Evolutionary conservation across 441 rosid genomes (phyloP).

Genomic region (Corymbia citriodora): DNA sequence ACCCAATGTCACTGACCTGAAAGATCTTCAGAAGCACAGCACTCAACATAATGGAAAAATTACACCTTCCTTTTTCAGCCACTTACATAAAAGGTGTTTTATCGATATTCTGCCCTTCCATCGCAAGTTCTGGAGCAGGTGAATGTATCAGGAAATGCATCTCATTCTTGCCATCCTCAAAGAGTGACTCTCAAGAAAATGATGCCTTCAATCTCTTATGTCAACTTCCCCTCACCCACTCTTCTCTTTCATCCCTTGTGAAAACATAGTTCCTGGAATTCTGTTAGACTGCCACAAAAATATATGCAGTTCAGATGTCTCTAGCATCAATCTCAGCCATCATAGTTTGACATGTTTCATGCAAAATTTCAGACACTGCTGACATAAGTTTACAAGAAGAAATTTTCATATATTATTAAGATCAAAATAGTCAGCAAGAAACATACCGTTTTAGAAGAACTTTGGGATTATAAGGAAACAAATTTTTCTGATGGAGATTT

Average conservation of each 20-base stretch:
- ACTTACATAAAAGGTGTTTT: background rate
- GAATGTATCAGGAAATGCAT: background rate
- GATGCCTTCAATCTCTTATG: background rate
- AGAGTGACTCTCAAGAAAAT: background rate
- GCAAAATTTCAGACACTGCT: background rate
- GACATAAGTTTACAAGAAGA: background rate
- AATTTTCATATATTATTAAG: background rate
- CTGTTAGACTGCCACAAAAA: background rate
- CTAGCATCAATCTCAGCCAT: background rate
- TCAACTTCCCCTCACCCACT: background rate
- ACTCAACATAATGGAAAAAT: background rate
- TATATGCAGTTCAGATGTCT: background rate
- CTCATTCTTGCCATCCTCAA: background rate
- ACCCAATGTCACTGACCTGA: background rate
- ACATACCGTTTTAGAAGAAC: conserved; percentile 74
- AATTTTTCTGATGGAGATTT: conserved; percentile 60
- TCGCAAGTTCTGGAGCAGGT: background rate
- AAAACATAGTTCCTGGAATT: conserved; percentile 4
- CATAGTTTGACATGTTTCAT: background rate
- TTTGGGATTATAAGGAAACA: conserved; percentile 81
- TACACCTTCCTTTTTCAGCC: background rate
- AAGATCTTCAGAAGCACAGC: background rate
- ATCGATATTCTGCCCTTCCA: background rate
- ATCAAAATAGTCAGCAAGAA: background rate
- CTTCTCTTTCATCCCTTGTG: background rate